Evolutionary conservation across 2,329 filamentous ascomycete species (phyloP).

Genomic region (Cordyceps fumosorosea): DNA sequence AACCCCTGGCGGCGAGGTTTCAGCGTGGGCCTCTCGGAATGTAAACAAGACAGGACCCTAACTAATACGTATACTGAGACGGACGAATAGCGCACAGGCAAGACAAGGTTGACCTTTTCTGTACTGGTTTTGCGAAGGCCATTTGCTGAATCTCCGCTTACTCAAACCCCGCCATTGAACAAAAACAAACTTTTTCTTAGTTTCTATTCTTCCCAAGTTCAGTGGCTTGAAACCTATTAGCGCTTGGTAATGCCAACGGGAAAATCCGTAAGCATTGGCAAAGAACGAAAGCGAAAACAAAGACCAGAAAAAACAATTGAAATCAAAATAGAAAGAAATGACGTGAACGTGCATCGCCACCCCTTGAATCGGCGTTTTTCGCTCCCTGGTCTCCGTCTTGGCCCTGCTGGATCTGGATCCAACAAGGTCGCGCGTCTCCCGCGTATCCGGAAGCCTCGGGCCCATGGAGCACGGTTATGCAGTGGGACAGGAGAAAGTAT

Average conservation of each 20-base stretch:
- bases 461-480: neutral
- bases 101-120: neutral
- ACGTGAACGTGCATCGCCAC: neutral
- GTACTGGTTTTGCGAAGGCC: neutral
- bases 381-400: neutral
- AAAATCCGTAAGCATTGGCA: neutral
- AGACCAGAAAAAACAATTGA: neutral
- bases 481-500: neutral
- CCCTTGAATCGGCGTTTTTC: neutral
- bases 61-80: neutral
- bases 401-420: neutral
- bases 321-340: neutral
- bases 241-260: neutral
- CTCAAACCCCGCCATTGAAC: neutral
- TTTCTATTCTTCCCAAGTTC: neutral
- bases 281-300: neutral
- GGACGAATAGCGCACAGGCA: neutral
- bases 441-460: neutral
- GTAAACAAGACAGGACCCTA: neutral
- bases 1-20: neutral
- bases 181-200: neutral
- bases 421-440: neutral
- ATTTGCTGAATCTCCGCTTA: neutral
- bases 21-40: neutral
- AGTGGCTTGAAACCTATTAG: neutral